Base-by-base conservation (phyloP, 257 asterid species). In the Pogostemon cablin region DNA sequence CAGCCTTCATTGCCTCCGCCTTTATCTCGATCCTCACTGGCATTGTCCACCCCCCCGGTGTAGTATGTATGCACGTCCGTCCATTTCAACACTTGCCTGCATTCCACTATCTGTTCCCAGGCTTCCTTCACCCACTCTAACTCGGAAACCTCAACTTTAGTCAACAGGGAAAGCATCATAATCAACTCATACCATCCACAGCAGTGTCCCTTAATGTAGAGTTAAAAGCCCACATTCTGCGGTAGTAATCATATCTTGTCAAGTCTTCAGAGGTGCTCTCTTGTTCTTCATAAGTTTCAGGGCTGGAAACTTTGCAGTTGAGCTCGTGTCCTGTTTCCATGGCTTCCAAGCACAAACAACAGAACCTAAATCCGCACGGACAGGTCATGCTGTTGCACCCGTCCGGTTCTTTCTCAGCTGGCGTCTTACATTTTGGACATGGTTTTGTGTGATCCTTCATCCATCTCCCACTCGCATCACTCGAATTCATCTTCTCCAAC, bases 371-470 rank as follows among this genome's bases (percentile, higher is more conserved):
- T 1, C 35, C 3, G 40, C 70, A 72, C 2, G 20, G 0, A 40
- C 76, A 72, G 1, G 7, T 50, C 70, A 61, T 72, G 35, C 11
- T 35, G 2, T 62, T 40, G 48, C 64, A 50, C 1, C 76, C 70
- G 0, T n/a, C 2, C 32, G 32, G 32, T 34, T 17, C 6, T 9
- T 68, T 68, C n/a, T 68, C 4, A 7, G 55, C 43, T 0, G 65
- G 64, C 5, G 38, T 17, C 38, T 12, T 9, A 37, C 76, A 72
- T 44, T 72, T 50, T 0, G 76, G 70, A 4, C 76, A 72, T 2
- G 74, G 83, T 72, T 81, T 85, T 0, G 86, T 65, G 32, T 25
- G 32, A 25, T 25, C 32, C 32, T 25, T 25, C 32, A 25, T 25
- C 32, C 32, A 25, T 25, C 32, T 25, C 32, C 32, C 32, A 25